phyloP scores from a whole-genome alignment of 192 early-diverging fungal species.

The Linderina pennispora region DNA sequence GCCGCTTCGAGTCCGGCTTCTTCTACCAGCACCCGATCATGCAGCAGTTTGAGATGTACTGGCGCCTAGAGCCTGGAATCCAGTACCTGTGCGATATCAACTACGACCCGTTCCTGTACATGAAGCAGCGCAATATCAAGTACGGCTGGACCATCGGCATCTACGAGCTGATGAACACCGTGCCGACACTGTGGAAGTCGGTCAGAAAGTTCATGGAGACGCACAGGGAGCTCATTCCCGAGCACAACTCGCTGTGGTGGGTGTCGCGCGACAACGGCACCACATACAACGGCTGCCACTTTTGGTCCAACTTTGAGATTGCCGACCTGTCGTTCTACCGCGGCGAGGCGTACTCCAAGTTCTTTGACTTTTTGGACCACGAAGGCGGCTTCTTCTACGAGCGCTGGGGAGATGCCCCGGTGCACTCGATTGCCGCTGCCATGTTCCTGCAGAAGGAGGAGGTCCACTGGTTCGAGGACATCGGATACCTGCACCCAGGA shows the following conservation, averaged over 20 bases:
- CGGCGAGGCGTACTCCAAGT: constrained; percentile 49
- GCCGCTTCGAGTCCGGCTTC: constrained; percentile 55
- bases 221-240: constrained; percentile 35
- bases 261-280: constrained; percentile 1
- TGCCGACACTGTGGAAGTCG: constrained; percentile 55
- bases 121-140: constrained; percentile 55
- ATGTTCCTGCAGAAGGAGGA: constrained; percentile 53
- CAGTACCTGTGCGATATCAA: constrained; percentile 56
- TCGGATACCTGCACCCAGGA: constrained; percentile 63
- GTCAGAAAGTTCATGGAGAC: constrained; percentile 50
- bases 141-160: constrained; percentile 61
- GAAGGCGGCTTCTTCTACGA: constrained; percentile 25
- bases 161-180: constrained; percentile 46
- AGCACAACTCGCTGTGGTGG: constrained; percentile 23
- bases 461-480: constrained; percentile 71
- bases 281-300: constrained; percentile 52
- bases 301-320: constrained; percentile 78
- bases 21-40: constrained; percentile 54
- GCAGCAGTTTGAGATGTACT: constrained; percentile 58
- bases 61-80: constrained; percentile 64
- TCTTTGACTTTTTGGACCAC: constrained; percentile 44
- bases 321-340: constrained; percentile 55
- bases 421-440: constrained; percentile 62
- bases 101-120: constrained; percentile 61
- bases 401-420: constrained; percentile 73